Evolutionary conservation across 768 basidiomycete species (phyloP), one percentile per base, ranked within the genome.

Genomic region (Trametes cingulata): DNA sequence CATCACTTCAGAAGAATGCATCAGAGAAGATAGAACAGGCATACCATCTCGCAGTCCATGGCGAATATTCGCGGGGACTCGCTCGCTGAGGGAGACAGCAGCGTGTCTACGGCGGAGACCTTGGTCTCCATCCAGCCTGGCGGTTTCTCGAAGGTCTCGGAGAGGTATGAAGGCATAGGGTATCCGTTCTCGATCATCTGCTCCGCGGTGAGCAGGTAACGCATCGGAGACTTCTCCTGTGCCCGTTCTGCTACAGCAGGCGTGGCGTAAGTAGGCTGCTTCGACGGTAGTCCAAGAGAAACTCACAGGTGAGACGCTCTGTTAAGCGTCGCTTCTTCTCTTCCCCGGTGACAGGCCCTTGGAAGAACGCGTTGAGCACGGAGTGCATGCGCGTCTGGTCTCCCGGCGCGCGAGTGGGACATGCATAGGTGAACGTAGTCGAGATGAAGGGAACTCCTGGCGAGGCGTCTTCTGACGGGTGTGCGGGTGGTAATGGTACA

Each of bases 131-230:
- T 74, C 93, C 93, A 97, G 1, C 87, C 93, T 1, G 67, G 71
- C 6, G 83, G 77, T 68, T 83, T 84, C 64, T 86, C 73, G 62
- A 86, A 86, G 2, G 85, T 76, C 62, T 90, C 86, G 6, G 88
- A 84, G 76, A 94, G 80, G 68, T 95, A 96, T 0, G 87, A 87
- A 7, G 95, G 93, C 52, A 94, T 77, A 0, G 90, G 92, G 67
- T 98, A 98, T 53, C 95, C 93, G 68, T 98, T 93, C 68, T 98
- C 93, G 52, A 91, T 79, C 93, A 98, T 95, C 70, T 95, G 90
- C 61, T 91, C 86, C 22, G 86, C 73, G 0, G 87, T 84, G 36
- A 98, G 78, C 41, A 91, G 69, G 74, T 93, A 96, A 55, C 85
- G 79, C 52, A 83, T 69, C 6, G 93, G 87, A 39, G 85, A 82